These are phyloP conservation scores for Cladochytrium replicatum DNA, from an alignment of 192 early-diverging fungal genomes.

Conservation along the genomic window DNA sequence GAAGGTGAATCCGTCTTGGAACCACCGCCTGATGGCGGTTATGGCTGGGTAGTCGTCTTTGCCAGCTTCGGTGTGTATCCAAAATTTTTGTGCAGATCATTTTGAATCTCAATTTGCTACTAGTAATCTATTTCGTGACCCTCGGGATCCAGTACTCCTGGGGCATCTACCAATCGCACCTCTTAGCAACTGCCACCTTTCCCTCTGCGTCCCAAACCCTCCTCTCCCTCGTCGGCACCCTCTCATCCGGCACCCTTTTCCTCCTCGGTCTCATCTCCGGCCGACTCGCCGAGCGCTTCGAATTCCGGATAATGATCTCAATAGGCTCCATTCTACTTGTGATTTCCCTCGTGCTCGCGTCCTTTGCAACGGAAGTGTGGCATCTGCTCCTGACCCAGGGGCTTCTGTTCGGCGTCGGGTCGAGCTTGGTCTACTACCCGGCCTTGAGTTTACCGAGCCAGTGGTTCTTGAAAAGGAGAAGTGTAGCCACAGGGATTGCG, in stretches of 20 bases:
- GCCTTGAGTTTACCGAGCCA: constrained; percentile 53
- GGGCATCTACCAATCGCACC: constrained; percentile 28
- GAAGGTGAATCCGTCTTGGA: no score
- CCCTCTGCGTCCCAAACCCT: no score
- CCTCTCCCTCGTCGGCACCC: no score
- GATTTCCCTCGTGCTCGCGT: constrained; percentile 33
- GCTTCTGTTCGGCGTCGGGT: constrained; percentile 62
- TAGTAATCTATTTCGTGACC: constrained; percentile 30
- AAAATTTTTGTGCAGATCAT: no score
- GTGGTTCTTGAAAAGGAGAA: constrained; percentile 58
- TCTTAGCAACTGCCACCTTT: no score
- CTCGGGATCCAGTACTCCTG: constrained; percentile 32
- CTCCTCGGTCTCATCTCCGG: no score
- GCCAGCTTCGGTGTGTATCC: constrained; percentile 26
- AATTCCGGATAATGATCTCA: constrained; percentile 34
- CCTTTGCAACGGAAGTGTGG: constrained; percentile 45
- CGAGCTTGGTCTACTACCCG: constrained; percentile 53
- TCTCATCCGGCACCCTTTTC: no score
- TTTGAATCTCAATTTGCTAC: no score
- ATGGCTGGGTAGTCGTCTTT: constrained; percentile 35
- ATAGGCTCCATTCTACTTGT: constrained; percentile 34
- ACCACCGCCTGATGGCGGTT: constrained; percentile 29
- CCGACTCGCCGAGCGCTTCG: constrained; percentile 30
- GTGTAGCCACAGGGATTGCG: constrained; percentile 64
- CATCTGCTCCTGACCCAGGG: constrained; percentile 68